Base-by-base conservation (phyloP, 2,329 filamentous ascomycete genomes). In the Fusarium zealandicum region DNA sequence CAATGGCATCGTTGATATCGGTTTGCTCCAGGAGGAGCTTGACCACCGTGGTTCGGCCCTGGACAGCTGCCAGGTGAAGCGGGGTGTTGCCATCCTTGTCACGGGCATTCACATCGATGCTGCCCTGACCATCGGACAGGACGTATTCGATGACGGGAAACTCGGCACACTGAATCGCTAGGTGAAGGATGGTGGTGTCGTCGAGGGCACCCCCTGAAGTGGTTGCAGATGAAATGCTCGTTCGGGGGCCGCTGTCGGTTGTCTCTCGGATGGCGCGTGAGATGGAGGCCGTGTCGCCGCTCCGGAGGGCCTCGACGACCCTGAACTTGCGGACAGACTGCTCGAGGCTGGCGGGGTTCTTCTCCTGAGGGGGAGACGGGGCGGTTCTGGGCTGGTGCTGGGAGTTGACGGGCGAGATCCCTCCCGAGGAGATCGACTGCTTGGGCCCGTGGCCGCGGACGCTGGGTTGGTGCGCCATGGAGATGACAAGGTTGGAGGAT, bases 81-180 rank as follows among this genome's bases (percentile, higher is more conserved):
- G 95, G 88, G 1, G 93, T 96, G 72, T 98, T 99, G 57, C 95
- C 95, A 67, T 98, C 93, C 64, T 90, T 89, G 75, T 99, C 95
- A 57, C 90, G 87, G 33, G 90, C 88, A 73, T 98, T 99, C 72
- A 98, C 79, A 69, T 98, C 92, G 48, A 96, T 79, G 45, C 78
- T 78, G 35, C 79, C 80, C 12, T 78, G 81, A 25, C 89, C 85
- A 57, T 91, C 83, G 2, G 92, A 93, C 36, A 99, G 77, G n/a
- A 98, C 89, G 69, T 93, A 97, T 72, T 99, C 93, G 47, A 99
- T 90, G 22, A 99, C 92, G 16, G 91, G 88, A 41, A 89, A 83
- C 72, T 98, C 95, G 42, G 95, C 93, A 75, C 93, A 98, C 75
- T 99, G 95, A 37, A 98, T 92, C 20, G 95, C 93, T 33, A 99